Evolutionary conservation across 2,329 filamentous ascomycete genomes (phyloP).

Genomic region (Colletotrichum trifolii): DNA sequence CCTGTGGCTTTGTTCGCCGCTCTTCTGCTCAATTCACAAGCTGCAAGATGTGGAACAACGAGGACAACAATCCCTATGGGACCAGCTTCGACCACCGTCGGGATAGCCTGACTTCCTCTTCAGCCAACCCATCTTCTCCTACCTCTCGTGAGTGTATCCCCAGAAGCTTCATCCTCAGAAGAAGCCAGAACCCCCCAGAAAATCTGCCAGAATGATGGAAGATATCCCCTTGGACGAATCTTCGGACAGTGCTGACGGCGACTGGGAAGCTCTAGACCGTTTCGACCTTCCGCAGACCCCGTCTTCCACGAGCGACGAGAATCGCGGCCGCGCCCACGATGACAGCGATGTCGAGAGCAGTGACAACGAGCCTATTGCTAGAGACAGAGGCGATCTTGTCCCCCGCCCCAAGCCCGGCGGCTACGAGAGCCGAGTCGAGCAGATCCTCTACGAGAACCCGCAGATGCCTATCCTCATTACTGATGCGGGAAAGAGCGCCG

Average conservation of each 20-base stretch:
- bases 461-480: conserved; percentile 91
- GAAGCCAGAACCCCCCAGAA: conserved; percentile 13
- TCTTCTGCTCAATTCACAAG: background rate
- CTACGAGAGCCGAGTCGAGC: conserved; percentile 95
- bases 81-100: conserved; percentile 83
- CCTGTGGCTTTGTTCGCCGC: conserved; percentile 26
- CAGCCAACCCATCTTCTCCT: conserved; percentile 73
- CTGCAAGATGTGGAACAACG: conserved; percentile 93
- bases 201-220: conserved; percentile 51
- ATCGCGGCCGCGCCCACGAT: conserved; percentile 46
- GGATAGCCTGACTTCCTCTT: conserved; percentile 79
- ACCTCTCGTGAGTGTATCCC: conserved; percentile 58
- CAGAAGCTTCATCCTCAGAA: conserved; percentile 2
- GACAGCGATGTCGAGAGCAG: conserved; percentile 59
- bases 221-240: conserved; percentile 49
- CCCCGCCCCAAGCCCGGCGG: conserved; percentile 81
- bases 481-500: conserved; percentile 93
- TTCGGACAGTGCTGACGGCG: conserved; percentile 53
- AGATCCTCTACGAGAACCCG: conserved; percentile 95
- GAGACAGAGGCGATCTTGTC: conserved; percentile 52
- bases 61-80: conserved; percentile 98
- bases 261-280: conserved; percentile 60
- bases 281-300: conserved; percentile 79
- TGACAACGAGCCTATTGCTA: conserved; percentile 55
- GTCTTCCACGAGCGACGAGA: conserved; percentile 74